Percentiles rank a stretch among this genome's conserved stretches.
Evolutionary conservation across 2,329 filamentous ascomycete species (phyloP).

Genomic region (Ophiostoma montium): DNA sequence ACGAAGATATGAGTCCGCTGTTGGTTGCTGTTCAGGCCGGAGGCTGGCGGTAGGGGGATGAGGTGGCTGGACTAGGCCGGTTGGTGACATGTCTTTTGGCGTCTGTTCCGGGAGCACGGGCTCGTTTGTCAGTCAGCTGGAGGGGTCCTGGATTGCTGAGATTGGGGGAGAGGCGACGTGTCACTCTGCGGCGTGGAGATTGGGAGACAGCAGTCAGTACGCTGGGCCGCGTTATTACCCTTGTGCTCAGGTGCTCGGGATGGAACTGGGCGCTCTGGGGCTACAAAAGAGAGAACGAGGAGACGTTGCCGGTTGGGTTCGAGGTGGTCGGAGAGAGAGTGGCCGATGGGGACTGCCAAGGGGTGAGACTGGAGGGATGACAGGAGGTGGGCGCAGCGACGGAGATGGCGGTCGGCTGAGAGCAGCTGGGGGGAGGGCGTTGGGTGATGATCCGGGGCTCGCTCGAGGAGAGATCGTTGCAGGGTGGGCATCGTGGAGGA

Average conservation of each 20-base stretch:
- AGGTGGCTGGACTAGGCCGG: slow-evolving; percentile 9
- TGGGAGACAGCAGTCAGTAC: background rate
- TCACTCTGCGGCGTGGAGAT: no score
- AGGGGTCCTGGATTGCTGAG: slow-evolving; percentile 6
- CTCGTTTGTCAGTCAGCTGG: slow-evolving; percentile 4
- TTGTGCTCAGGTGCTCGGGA: background rate
- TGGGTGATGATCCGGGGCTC: background rate
- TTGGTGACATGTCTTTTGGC: slow-evolving; percentile 8
- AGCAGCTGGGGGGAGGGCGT: background rate
- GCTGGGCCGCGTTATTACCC: slow-evolving; percentile 6
- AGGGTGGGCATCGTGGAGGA: background rate
- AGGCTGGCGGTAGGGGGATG: no score
- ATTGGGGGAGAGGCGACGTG: background rate
- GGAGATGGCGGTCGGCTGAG: background rate
- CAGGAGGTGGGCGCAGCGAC: background rate
- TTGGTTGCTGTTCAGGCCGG: slow-evolving; percentile 14
- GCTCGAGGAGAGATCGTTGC: background rate
- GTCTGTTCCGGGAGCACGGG: background rate
- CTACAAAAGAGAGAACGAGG: slow-evolving; percentile 9
- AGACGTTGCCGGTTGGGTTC: background rate
- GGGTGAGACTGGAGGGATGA: background rate
- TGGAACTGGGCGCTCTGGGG: background rate
- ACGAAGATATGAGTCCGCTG: slow-evolving; percentile 85
- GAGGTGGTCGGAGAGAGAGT: background rate
- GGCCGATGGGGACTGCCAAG: background rate